These are phyloP conservation scores for Musa balbisiana DNA, from an alignment of 202 grass and related monocot species.

Conservation along the genomic window DNA sequence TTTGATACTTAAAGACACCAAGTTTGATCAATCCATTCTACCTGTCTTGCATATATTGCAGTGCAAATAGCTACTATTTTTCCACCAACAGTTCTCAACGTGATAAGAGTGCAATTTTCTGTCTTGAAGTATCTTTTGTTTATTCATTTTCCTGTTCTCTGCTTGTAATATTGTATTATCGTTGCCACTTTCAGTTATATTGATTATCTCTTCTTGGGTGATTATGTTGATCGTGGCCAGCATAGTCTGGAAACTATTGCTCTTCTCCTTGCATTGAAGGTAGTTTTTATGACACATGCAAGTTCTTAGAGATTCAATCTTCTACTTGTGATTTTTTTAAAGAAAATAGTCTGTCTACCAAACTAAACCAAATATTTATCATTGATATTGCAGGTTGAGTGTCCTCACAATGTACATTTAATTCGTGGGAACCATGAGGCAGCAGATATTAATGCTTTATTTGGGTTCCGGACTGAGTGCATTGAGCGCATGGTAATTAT, in stretches of 20 bases:
- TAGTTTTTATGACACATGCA: conserved; percentile 19
- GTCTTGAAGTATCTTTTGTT: not conserved
- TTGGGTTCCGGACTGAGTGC: conserved; percentile 98
- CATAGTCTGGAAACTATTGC: conserved; percentile 98
- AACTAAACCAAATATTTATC: conserved; percentile 1
- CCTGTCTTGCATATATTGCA: too few species aligned
- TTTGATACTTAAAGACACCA: too few species aligned
- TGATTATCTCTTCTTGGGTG: conserved; percentile 97
- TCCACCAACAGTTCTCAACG: not conserved
- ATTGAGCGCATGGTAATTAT: conserved; percentile 91
- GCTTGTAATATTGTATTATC: conserved; percentile 2
- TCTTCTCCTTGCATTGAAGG: conserved; percentile 98
- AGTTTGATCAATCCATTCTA: too few species aligned
- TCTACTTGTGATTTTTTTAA: too few species aligned
- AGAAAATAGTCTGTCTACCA: not conserved
- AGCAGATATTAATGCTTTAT: conserved; percentile 96
- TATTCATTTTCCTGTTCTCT: not conserved
- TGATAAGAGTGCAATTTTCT: not conserved
- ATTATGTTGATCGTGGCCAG: conserved; percentile 98
- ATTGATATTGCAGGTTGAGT: conserved; percentile 68
- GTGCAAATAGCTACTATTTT: not conserved
- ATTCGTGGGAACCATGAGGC: conserved; percentile 99
- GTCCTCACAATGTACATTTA: conserved; percentile 92
- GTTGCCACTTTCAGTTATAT: conserved; percentile 70
- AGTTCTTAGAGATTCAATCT: not conserved